phyloP scores from a whole-genome alignment of 345 rosid genomes.

The Dimocarpus longan region DNA sequence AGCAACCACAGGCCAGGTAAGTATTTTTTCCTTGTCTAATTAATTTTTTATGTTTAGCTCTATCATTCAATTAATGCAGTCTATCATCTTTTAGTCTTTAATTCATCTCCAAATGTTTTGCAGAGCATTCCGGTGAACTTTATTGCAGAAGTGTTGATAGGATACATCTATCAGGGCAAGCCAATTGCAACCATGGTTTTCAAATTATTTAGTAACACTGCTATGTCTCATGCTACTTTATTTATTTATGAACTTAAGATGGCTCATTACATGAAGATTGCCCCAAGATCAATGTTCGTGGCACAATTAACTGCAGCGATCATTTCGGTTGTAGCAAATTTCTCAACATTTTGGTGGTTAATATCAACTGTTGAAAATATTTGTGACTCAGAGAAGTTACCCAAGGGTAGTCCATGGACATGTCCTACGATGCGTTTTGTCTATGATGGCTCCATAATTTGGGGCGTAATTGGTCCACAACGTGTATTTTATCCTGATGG shows the following conservation, averaged over 20 bases:
- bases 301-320: conserved; percentile 3
- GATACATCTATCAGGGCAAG: conserved; percentile 9
- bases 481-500: conserved; percentile 1
- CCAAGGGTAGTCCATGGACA: conserved; percentile 18
- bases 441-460: neutral
- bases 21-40: too few relatives aligned
- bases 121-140: neutral
- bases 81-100: neutral
- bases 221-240: neutral
- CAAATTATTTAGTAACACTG: neutral
- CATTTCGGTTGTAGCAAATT: neutral
- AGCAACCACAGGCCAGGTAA: conserved; percentile 46
- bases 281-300: neutral
- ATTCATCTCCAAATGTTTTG: neutral
- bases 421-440: neutral
- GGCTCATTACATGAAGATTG: conserved; percentile 3
- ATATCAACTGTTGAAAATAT: conserved; percentile 9
- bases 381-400: neutral
- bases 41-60: conserved; percentile 13
- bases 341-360: conserved; percentile 10
- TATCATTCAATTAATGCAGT: neutral
- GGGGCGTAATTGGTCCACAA: conserved; percentile 18
- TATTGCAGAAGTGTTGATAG: conserved; percentile 1
- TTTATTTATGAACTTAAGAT: neutral
- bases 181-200: conserved; percentile 11